Conservation (phyloP, 2,329 filamentous ascomycete genomes). For the Paradendryphiella salina region DNA sequence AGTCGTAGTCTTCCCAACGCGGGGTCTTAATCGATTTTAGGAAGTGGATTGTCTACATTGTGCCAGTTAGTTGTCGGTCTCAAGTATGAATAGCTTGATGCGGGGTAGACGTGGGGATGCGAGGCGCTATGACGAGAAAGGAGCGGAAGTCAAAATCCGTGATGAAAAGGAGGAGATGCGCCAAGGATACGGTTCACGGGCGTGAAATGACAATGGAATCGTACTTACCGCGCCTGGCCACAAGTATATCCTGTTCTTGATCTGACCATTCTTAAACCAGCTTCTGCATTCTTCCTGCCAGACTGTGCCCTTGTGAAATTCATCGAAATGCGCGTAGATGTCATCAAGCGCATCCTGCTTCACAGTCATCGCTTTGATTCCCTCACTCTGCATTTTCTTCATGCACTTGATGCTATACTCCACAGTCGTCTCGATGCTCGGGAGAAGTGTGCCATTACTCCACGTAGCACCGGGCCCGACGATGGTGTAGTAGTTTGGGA, state of each 20-base stretch:
- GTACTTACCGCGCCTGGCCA: conserved; percentile 41
- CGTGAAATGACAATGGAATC: neutral
- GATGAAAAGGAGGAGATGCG: neutral
- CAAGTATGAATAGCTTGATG: conserved; percentile 13
- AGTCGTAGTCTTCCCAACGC: conserved; percentile 53
- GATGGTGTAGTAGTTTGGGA: conserved; percentile 53
- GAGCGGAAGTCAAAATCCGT: neutral
- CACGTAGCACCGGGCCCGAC: conserved; percentile 51
- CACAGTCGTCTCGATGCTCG: conserved; percentile 51
- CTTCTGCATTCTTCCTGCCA: conserved; percentile 44
- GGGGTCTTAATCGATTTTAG: conserved; percentile 48
- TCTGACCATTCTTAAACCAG: conserved; percentile 43
- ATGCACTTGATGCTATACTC: conserved; percentile 42
- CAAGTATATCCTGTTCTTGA: conserved; percentile 39
- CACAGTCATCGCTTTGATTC: conserved; percentile 38
- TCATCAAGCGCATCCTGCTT: conserved; percentile 38
- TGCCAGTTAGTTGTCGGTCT: conserved; percentile 23
- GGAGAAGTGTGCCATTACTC: conserved; percentile 51
- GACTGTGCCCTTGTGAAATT: conserved; percentile 37
- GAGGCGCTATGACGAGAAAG: neutral
- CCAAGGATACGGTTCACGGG: neutral
- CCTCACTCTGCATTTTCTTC: conserved; percentile 41
- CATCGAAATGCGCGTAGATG: conserved; percentile 40
- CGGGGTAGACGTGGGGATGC: conserved; percentile 3
- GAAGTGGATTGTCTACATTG: conserved; percentile 42